phyloP scores from a whole-genome alignment of 169 alveolate genomes.

The Theileria sp. region DNA sequence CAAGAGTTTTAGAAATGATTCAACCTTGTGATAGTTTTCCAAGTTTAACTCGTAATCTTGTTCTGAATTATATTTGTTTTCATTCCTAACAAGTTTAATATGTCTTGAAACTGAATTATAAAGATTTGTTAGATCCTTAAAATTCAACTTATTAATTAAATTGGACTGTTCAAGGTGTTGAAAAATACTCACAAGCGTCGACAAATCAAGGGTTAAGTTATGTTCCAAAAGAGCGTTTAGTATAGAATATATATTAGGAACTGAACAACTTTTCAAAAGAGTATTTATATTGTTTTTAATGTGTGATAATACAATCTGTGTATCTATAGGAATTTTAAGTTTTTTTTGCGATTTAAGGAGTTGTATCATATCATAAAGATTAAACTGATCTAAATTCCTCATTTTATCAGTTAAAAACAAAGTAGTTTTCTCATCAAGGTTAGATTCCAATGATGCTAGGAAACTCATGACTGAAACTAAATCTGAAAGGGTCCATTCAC shows the following conservation, averaged over 20 bases:
- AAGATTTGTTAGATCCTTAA: conserved; percentile 43
- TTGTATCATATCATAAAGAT: conserved; percentile 7
- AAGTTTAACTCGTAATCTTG: neutral
- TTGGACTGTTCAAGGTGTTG: conserved; percentile 1
- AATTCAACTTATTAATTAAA: neutral
- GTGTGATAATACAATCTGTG: neutral
- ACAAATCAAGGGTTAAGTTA: neutral
- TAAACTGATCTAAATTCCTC: neutral
- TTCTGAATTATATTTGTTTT: neutral
- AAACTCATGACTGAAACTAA: conserved; percentile 14
- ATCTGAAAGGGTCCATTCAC: conserved; percentile 23
- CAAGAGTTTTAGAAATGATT: neutral
- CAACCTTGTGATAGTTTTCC: neutral
- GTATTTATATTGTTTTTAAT: conserved; percentile 1
- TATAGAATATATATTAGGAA: neutral
- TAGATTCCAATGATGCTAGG: neutral
- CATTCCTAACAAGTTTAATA: neutral
- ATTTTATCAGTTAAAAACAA: neutral
- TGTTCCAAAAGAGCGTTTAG: neutral
- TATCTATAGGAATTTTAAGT: neutral
- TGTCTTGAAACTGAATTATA: conserved; percentile 32
- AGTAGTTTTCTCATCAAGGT: neutral
- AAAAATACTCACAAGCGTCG: neutral
- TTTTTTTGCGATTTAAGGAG: neutral
- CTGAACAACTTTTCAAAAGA: neutral